Base-by-base conservation (phyloP, 768 basidiomycete species). In the Collybiopsis confluens region DNA sequence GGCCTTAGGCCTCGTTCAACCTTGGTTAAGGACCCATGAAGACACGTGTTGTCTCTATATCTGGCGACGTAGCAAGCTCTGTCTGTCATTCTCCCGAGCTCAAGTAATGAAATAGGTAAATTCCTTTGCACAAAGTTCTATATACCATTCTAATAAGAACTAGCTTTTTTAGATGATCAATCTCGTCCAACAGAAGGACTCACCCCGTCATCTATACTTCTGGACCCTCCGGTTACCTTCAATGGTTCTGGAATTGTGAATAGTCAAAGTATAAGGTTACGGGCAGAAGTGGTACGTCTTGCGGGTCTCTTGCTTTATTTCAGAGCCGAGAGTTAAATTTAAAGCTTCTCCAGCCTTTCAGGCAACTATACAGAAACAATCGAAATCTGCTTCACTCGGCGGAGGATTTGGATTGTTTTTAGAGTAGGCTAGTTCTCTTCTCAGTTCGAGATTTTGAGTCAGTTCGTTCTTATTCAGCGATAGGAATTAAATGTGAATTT, bases 11-110 rank as follows among this genome's bases (percentile, higher is more conserved):
- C 69, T 77, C 4, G 69, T 80, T 27, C 58, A 75, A 30, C 82
- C 83, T 1, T 84, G 81, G 80, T 71, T 88, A 59, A 83, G 88
- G 63, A 85, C 83, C 0, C 84, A 85, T 52, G 86, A 87, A 59
- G 73, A 77, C 24, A 70, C 84, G 0, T 80, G 79, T 59, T 67
- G 61, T 38, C 71, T 82, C 9, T 72, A 77, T 85, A 45, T 69
- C 86, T 0, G 87, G 88, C 1, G 63, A 87, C 13, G 78, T 88
- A 30, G 87, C 87, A 0, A 82, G 83, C n/a, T n/a, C n/a, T n/a
- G 1, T 74, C 79, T 26, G 77, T 83, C 54, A 67, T 86, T 35
- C 68, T 88, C 0, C 86, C 86, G 3, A 86, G 85, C 2, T 80
- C 74, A 26, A 59, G 58, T n/a, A 55, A 59, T 56, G 55, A 40